Base-by-base conservation (phyloP, 352 stramenopile genomes). In the Aphanomyces astaci region DNA sequence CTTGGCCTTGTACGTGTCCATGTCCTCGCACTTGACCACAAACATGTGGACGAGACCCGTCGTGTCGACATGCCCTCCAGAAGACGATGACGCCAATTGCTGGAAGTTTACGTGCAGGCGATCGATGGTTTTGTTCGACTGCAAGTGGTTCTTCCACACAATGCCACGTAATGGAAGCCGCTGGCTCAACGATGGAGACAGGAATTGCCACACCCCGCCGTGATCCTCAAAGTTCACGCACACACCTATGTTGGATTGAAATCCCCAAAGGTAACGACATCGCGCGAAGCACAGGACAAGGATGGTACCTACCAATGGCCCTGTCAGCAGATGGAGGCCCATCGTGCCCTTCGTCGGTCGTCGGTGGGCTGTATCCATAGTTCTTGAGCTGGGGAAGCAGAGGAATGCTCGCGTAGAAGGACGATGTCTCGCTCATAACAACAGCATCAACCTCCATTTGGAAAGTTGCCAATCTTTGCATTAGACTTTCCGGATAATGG, bases 1-100 rank as follows among this genome's bases (percentile, higher is more conserved):
- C 10, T 55, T 71, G 10, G 52, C 68, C 27, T 84, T 84, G 73
- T 95, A 95, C 28, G 66, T 72, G 28, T 92, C 83, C 52, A 88
- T 75, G 70, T 95, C 84, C 64, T 95, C 86, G 69, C 86, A 95
- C 71, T 90, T 92, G 36, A 91, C 82, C 43, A 95, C 66, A 63
- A 91, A 95, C 25, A 95, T 53, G 48, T 76, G 85, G 17, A 89
- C 75, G 10, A 89, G 82, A 78, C 62, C 72, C 56, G 33, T 76
- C 71, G 24, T 71, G 66, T 74, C 51, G 62, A 64, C 63, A 31
- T 65, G 66, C 32, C 24, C 24, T 59, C 36, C 24, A 67, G 52
- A 7, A 55, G 62, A 73, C 60, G 24, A 79, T 70, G 56, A 17
- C 27, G n/a, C 13, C 4, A 65, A 27, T 4, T 65, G 56, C 17